phyloP scores from a whole-genome alignment of 257 asterid genomes.

The Cruciata laevipes region DNA sequence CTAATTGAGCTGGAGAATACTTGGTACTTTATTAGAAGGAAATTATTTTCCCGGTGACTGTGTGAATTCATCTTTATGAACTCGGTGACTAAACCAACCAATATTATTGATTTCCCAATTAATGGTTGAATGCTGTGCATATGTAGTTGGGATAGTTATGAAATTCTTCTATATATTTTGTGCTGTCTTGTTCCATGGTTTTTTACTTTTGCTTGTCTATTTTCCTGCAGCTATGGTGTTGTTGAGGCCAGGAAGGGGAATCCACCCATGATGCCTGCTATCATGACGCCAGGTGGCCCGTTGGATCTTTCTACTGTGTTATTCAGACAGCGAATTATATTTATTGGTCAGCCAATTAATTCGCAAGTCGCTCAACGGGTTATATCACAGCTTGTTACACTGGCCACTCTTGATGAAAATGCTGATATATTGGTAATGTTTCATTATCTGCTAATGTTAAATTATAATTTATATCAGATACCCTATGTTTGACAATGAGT shows the following conservation, averaged over 20 bases:
- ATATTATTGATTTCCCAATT: not conserved
- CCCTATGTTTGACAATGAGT: constrained; percentile 10
- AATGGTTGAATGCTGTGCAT: not conserved
- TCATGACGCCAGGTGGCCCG: constrained; percentile 84
- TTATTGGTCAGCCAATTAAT: constrained; percentile 80
- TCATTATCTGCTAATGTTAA: constrained; percentile 5
- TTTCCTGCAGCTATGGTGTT: constrained; percentile 47
- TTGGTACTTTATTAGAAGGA: not conserved
- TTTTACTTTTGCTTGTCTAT: constrained; percentile 2
- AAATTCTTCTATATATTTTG: not conserved
- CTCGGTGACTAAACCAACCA: not conserved
- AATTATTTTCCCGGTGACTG: not conserved
- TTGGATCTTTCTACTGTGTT: constrained; percentile 84
- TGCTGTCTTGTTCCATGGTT: not conserved
- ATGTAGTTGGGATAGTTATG: not conserved
- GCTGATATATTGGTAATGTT: constrained; percentile 78
- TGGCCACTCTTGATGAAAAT: constrained; percentile 88
- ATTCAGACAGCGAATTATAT: constrained; percentile 90
- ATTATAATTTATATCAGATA: not conserved
- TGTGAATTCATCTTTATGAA: not conserved
- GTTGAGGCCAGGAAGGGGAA: constrained; percentile 79
- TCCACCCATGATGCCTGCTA: constrained; percentile 95
- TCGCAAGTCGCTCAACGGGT: constrained; percentile 86
- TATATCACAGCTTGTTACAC: constrained; percentile 89
- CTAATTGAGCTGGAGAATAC: not conserved